Evolutionary conservation across 805 yeast genomes (phyloP).

Genomic region (Groenewaldozyma tartarivorans): DNA sequence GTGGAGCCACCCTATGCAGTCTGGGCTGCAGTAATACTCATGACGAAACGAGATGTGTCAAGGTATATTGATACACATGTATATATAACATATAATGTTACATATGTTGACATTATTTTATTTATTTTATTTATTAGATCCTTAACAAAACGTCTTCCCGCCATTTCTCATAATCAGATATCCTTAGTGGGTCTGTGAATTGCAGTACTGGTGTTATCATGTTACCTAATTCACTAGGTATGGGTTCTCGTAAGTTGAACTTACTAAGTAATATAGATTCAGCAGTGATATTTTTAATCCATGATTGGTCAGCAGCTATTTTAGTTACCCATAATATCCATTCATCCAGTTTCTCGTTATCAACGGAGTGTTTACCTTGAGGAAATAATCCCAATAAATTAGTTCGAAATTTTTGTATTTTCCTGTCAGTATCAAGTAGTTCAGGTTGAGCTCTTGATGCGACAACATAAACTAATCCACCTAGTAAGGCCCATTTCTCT

Average conservation of each 20-base stretch:
- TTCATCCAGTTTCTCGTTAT: slow-evolving; percentile 17
- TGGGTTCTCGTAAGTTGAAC: neutral
- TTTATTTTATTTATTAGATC: neutral
- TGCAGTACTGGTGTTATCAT: slow-evolving; percentile 16
- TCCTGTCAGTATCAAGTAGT: slow-evolving; percentile 5
- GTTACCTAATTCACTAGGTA: slow-evolving; percentile 19
- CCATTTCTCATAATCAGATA: slow-evolving; percentile 15
- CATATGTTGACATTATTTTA: neutral
- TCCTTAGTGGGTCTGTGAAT: slow-evolving; percentile 11
- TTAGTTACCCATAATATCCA: slow-evolving; percentile 26
- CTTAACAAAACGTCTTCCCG: neutral
- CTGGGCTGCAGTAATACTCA: slow-evolving; percentile 28
- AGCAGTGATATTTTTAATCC: slow-evolving; percentile 22
- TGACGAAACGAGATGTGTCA: slow-evolving; percentile 29
- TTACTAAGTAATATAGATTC: slow-evolving; percentile 9
- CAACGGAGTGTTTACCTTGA: slow-evolving; percentile 1
- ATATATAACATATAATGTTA: neutral
- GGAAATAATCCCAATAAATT: slow-evolving; percentile 7
- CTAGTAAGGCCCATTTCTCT: slow-evolving; percentile 27
- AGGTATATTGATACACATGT: slow-evolving; percentile 17
- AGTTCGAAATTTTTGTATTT: slow-evolving; percentile 7
- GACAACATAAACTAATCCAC: slow-evolving; percentile 24
- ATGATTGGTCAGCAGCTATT: slow-evolving; percentile 27
- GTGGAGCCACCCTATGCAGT: slow-evolving; percentile 31
- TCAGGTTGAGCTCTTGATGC: slow-evolving; percentile 24